Percentiles rank a stretch among this genome's conserved stretches.
These are phyloP conservation scores for Pulveroboletus sp. DNA, from an alignment of 768 basidiomycete species.

Conservation along the genomic window DNA sequence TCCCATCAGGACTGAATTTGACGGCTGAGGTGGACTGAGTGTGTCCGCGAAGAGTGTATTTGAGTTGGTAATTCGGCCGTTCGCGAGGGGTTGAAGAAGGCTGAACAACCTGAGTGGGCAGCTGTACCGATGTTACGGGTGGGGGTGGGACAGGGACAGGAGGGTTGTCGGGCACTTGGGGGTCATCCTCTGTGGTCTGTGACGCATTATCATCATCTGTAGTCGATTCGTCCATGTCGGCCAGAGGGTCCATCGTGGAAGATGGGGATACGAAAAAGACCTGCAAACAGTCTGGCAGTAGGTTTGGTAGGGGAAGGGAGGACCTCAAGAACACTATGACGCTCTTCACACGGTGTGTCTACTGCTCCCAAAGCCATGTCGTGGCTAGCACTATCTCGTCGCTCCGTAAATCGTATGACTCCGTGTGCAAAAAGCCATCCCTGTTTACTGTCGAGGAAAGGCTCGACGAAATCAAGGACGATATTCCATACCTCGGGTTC, in stretches of 20 bases:
- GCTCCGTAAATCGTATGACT: neutral
- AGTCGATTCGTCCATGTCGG: constrained; percentile 39
- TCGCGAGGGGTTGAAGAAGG: constrained; percentile 36
- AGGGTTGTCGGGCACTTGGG: constrained; percentile 63
- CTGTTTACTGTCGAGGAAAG: constrained; percentile 3
- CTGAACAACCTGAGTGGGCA: constrained; percentile 27
- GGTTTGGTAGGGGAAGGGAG: neutral
- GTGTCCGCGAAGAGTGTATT: constrained; percentile 70
- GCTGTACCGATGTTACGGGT: constrained; percentile 28
- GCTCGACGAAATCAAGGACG: constrained; percentile 9
- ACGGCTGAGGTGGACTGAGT: constrained; percentile 81
- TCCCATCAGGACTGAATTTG: constrained; percentile 89
- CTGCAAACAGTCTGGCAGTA: neutral
- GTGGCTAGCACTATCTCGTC: constrained; percentile 1
- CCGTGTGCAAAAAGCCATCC: neutral
- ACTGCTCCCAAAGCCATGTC: constrained; percentile 8
- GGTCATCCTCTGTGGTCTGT: constrained; percentile 83
- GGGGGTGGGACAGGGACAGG: constrained; percentile 36
- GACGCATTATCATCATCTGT: constrained; percentile 64
- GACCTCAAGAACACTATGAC: too few species aligned
- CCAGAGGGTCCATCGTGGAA: constrained; percentile 18
- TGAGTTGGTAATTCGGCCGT: constrained; percentile 64
- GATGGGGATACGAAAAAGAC: neutral
- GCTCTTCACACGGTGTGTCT: too few species aligned
- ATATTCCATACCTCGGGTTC: constrained; percentile 23